Base-by-base conservation (phyloP, 345 rosid species). In the Pelargonium nanum region DNA sequence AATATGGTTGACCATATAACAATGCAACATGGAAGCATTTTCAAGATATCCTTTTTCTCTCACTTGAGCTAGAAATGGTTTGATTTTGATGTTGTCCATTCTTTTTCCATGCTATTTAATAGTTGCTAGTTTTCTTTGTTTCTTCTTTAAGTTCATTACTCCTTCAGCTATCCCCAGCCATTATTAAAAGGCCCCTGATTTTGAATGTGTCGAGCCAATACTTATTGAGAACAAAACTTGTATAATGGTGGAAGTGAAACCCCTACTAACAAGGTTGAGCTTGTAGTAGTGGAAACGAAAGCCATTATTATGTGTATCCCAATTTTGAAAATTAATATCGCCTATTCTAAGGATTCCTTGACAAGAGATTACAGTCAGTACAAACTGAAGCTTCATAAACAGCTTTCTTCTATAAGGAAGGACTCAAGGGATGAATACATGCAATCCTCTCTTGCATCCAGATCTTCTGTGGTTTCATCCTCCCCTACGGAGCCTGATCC, bases 361-460 rank as follows among this genome's bases (percentile, higher is more conserved):
- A 89, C 83, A 55, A 56, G 40, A 56, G 58, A 61, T 78, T 80
- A 89, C 95, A 70, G 78, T 67, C 80, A 80, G 67, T 86, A 80
- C 59, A 80, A 70, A 60, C 70, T 83, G 68, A 85, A 76, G 63
- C 70, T 70, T 54, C 61, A 67, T 72, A 85, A 81, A 77, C 74
- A 70, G 17, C 56, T 72, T 53, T 72, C 75, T 19, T 63, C 67
- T 44, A 45, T 76, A 69, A 83, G 72, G 66, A 75, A 68, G 64
- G 87, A 78, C 66, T 71, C 70, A 24, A 68, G 69, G 15, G 76
- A 80, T 73, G 80, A 59, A 16, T 75, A 80, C 55, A 73, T 75
- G 62, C 77, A 66, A 61, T 75, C 87, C 25, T 69, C 75, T 28
- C 66, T 74, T 61, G 62, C 72, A 16, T 73, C 67, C 57, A 69